These are phyloP conservation scores for Dissophora globulifera DNA, from an alignment of 192 early-diverging fungal species.

Conservation along the genomic window DNA sequence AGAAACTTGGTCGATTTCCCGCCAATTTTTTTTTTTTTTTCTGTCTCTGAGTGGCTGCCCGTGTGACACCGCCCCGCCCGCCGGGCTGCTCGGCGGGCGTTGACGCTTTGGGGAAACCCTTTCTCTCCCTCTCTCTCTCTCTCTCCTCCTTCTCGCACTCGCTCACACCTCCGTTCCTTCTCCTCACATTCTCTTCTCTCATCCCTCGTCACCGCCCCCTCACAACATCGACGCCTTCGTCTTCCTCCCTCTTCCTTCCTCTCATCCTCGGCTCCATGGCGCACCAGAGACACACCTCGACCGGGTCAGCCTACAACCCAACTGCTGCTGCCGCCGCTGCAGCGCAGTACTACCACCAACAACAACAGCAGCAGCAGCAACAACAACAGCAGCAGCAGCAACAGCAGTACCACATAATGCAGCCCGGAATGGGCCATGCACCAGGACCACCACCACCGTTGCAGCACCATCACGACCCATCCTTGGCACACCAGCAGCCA, in stretches of 20 bases:
- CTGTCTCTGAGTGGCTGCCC: no score
- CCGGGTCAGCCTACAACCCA: conserved; percentile 30
- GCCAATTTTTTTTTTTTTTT: conserved; percentile 3
- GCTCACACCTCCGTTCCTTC: no score
- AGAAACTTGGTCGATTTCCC: no score
- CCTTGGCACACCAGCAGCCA: conserved; percentile 25
- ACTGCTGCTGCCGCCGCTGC: conserved; percentile 7
- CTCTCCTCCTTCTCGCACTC: no score
- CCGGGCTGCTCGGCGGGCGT: no score
- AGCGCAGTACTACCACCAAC: conserved; percentile 20
- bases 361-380: no score
- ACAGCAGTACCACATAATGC: conserved; percentile 24
- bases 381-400: no score
- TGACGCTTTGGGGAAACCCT: no score
- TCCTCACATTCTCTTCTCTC: not conserved
- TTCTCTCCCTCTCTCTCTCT: conserved; percentile 8
- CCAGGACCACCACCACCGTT: conserved; percentile 31
- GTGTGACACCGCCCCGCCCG: no score
- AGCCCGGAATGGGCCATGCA: conserved; percentile 8
- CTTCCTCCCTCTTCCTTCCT: not conserved
- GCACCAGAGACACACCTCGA: conserved; percentile 32
- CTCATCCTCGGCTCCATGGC: conserved; percentile 13
- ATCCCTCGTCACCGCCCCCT: no score
- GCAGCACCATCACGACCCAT: conserved; percentile 33
- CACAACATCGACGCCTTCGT: no score